These are phyloP conservation scores for Uncinocarpus reesii DNA, from an alignment of 2,329 filamentous ascomycete genomes.

Conservation along the genomic window DNA sequence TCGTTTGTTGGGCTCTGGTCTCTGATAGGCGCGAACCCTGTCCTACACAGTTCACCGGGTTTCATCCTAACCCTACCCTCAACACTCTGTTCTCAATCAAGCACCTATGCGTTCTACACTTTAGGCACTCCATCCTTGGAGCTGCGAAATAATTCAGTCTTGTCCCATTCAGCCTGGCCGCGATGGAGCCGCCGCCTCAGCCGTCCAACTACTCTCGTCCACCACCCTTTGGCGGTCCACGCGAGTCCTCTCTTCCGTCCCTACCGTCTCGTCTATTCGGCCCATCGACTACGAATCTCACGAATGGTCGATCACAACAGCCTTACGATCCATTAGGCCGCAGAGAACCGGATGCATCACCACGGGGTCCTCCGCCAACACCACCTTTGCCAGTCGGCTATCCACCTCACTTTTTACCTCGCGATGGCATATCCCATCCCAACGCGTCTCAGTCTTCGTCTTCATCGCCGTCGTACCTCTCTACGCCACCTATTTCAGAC, in stretches of 20 bases:
- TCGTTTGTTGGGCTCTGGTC: background rate
- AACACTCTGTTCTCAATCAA: background rate
- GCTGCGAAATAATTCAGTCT: background rate
- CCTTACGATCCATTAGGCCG: constrained; percentile 19
- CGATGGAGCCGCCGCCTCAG: constrained; percentile 7
- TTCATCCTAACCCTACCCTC: background rate
- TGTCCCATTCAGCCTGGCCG: background rate
- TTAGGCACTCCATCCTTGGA: constrained; percentile 7
- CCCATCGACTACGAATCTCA: constrained; percentile 15
- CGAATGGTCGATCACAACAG: constrained; percentile 20
- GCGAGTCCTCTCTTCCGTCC: constrained; percentile 22
- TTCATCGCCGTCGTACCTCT: constrained; percentile 17
- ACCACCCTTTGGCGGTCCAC: constrained; percentile 25
- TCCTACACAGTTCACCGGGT: background rate
- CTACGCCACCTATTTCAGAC: constrained; percentile 16
- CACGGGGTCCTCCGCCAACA: constrained; percentile 7
- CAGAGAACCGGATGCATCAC: constrained; percentile 16
- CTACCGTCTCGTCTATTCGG: constrained; percentile 22
- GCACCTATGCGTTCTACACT: background rate
- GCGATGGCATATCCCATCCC: constrained; percentile 8
- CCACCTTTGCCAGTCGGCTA: constrained; percentile 12
- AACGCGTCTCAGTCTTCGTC: constrained; percentile 14
- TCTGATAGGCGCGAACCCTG: constrained; percentile 6
- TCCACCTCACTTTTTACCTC: constrained; percentile 8
- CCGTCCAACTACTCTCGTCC: constrained; percentile 27